Evolutionary conservation across 2,329 filamentous ascomycete species (phyloP), one percentile per base, ranked within the genome.

Genomic region (Penicillium oxalicum): DNA sequence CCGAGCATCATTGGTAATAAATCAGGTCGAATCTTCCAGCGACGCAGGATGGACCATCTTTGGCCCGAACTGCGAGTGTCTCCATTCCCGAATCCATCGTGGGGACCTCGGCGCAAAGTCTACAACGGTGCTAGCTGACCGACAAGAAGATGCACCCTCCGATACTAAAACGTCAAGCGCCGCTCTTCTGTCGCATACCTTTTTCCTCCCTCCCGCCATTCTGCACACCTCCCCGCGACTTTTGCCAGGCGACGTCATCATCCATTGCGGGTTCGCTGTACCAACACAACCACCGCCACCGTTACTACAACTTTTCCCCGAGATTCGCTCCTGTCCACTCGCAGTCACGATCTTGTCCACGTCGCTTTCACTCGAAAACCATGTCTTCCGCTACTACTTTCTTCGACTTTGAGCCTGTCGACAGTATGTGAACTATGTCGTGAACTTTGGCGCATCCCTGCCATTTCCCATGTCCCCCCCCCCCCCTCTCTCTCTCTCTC

Each of bases 341-440:
- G 4, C 29, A 7, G 11, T 4, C 29, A 32, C 29, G 29, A 4
- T 29, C 37, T n/a, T 33, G 38, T 25, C 39, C 18, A 25, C 45
- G 13, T 35, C 28, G 46, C 27, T 37, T 43, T 18, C 47, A 54
- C 38, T 45, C 40, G 47, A 56, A 47, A 52, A 74, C 61, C 59
- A 82, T 82, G 79, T 62, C 79, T 18, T 80, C 78, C 50, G 78
- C 79, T 44, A 80, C 78, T 13, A 71, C 63, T 29, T 82, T 82
- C 66, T 81, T 73, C 72, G 77, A 81, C 48, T 82, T 82, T 65
- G 77, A 77, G 69, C 77, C 79, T 40, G 71, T 73, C 48, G 77
- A 80, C 58, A 79, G 77, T 80, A 71, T 53, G 76, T 74, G 32
- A 35, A 12, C 13, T 35, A n/a, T n/a, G n/a, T n/a, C 24, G 28